Base-by-base conservation (phyloP, 2,329 filamentous ascomycete genomes). In the Stromatinia cepivora region DNA sequence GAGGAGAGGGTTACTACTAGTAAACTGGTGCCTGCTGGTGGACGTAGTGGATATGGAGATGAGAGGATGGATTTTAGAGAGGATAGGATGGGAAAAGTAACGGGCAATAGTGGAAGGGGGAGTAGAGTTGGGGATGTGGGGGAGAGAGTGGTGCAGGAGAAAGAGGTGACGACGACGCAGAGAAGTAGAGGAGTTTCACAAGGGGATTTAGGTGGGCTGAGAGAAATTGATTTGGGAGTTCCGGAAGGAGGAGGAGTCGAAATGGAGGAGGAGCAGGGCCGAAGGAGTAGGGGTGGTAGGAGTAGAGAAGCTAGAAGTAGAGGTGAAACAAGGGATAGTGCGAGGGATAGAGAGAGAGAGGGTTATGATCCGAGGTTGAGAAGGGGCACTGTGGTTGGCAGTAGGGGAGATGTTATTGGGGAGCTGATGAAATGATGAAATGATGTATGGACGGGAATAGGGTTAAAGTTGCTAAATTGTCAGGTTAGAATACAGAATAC, bases 191-290 rank as follows among this genome's bases (percentile, higher is more conserved):
- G 70, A 25, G 48, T 72, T 67, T 56, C 71, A 65, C 36, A 39
- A 52, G 57, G 67, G 8, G 73, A 75, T 70, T 57, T 76, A 20
- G 74, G 71, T 36, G 74, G 73, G 15, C 69, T 72, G 48, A 58
- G 71, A 20, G 73, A 76, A 66, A 74, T 73, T 70, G 68, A 59
- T 69, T 34, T 65, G 8, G 63, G 63, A 13, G 45, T 58, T n/a
- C 53, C 34, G 48, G 66, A 42, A 70, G 73, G 71, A 71, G 74
- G 75, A 31, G 72, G 67, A 25, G 34, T 31, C 45, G 66, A 70
- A 22, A 36, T 46, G 10, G 34, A 59, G 67, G 69, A 71, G 67
- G 34, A 48, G n/a, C 42, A 52, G 42, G 39, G 39, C 10, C 22
- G 15, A n/a, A 31, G 28, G 22, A 56, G 52, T 48, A 50, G 17